A percentile compares a stretch with the other conserved stretches of the same genome.
Conservation (phyloP, 2,329 filamentous ascomycete species). For the Rasamsonia emersonii region DNA sequence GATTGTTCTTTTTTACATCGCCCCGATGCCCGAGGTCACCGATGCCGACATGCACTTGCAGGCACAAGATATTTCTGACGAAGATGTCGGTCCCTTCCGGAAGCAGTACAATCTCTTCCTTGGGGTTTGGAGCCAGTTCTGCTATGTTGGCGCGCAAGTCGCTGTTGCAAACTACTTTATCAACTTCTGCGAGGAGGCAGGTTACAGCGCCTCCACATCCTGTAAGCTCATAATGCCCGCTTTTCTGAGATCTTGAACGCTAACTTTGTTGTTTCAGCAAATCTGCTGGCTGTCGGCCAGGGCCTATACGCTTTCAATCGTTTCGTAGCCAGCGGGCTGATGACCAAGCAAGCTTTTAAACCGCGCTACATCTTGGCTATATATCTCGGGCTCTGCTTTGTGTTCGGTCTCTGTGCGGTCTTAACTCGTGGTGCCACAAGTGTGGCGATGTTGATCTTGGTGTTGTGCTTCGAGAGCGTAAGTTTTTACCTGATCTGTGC, state of each 20-base stretch:
- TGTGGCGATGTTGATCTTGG: conserved; percentile 43
- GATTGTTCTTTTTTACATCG: conserved; percentile 58
- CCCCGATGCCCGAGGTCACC: conserved; percentile 63
- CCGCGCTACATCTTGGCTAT: conserved; percentile 48
- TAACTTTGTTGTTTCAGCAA: conserved; percentile 25
- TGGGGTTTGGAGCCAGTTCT: conserved; percentile 67
- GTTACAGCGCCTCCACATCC: background rate
- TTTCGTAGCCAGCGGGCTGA: conserved; percentile 47
- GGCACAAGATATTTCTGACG: conserved; percentile 46
- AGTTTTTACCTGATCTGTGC: background rate
- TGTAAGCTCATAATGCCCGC: background rate
- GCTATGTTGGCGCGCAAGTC: conserved; percentile 67
- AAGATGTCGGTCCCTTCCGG: conserved; percentile 51
- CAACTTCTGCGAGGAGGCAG: conserved; percentile 2
- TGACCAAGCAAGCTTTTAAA: conserved; percentile 44
- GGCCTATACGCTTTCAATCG: conserved; percentile 52
- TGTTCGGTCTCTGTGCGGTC: conserved; percentile 49
- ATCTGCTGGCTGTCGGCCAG: conserved; percentile 51
- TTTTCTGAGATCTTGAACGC: background rate
- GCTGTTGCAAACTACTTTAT: conserved; percentile 42
- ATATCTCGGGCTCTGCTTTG: conserved; percentile 45
- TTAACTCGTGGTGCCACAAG: conserved; percentile 43
- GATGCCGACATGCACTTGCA: conserved; percentile 60
- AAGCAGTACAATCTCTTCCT: conserved; percentile 71
- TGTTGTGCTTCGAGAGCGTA: conserved; percentile 21